phyloP scores from a whole-genome alignment of 352 stramenopile species.

The Thraustotheca clavata region DNA sequence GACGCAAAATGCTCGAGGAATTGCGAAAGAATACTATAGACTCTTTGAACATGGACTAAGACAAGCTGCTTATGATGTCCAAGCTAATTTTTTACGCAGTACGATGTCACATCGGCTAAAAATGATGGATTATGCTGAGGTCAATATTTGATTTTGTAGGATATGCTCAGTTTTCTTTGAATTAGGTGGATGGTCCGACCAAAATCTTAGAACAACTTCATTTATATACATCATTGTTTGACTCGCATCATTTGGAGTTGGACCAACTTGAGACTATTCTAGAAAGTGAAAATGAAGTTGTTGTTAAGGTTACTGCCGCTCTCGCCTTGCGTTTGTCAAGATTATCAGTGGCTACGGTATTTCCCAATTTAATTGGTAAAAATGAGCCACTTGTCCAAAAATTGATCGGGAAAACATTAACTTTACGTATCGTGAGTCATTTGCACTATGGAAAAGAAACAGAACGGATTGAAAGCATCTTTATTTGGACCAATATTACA shows the following conservation, averaged over 20 bases:
- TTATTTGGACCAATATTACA: background rate
- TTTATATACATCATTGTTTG: constrained; percentile 6
- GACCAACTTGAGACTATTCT: background rate
- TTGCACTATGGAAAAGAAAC: background rate
- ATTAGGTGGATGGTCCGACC: background rate
- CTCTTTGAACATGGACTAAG: background rate
- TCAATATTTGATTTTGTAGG: background rate
- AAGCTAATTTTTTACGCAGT: background rate
- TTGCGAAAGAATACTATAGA: constrained; percentile 3
- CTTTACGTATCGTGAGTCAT: background rate
- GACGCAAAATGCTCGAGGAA: background rate
- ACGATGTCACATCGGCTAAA: background rate
- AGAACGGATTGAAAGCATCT: background rate
- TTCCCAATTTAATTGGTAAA: background rate
- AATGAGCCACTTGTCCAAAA: constrained; percentile 3
- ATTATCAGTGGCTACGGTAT: background rate
- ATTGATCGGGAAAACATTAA: background rate
- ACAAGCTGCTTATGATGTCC: background rate
- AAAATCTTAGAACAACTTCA: constrained; percentile 4
- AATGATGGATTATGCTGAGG: background rate
- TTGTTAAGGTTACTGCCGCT: background rate
- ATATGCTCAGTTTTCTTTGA: background rate
- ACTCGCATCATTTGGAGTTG: background rate
- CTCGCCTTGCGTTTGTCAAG: constrained; percentile 5
- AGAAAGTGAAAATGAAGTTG: background rate